Evolutionary conservation across 441 rosid species (phyloP), one percentile per base, ranked within the genome.

Genomic region (Gossypium davidsonii): DNA sequence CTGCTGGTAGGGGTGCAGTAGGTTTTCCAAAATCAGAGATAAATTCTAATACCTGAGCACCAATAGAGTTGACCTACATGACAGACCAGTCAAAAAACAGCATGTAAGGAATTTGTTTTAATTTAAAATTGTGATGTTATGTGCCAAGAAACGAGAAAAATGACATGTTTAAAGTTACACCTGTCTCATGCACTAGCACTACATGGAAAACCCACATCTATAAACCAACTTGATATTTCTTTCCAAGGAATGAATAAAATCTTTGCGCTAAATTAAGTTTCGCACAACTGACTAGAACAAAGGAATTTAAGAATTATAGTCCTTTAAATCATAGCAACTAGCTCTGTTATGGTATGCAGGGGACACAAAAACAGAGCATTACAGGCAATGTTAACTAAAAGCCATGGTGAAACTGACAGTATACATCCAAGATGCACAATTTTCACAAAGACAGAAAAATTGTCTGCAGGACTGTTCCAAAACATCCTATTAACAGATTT

Each of bases 11-110:
- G 17, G 99, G 98, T 73, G 98, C 91, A 70, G 91, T 81, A 64
- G 97, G 88, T 78, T 83, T 96, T 74, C 98, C 99, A 82, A 90
- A 94, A 85, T 94, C 98, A 52, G 99, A 88, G 78, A 96, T 87
- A 74, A 87, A 96, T 80, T 94, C 97, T 74, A 96, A 79, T 58
- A 96, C 89, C 86, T 92, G 77, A 56, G 99, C 98, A 65, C 99
- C 99, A 82, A 92, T 80, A 75, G 85, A 77, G 85, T 96, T 96
- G 68, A 96, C 98, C 99, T 93, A 82, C 77, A 79, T 23, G 66
- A 71, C 4, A 59, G 37, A 77, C 59, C n/a, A 70, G 72, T 61
- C 14, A 49, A 68, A 56, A 75, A 44, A 64, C 4, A 17, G 51
- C 14, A 26, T 4, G 31, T 48, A 26, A 59, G 15, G 5, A 15